Conservation (phyloP, 192 early-diverging fungal genomes). For the Phlyctochytrium arcticum region DNA sequence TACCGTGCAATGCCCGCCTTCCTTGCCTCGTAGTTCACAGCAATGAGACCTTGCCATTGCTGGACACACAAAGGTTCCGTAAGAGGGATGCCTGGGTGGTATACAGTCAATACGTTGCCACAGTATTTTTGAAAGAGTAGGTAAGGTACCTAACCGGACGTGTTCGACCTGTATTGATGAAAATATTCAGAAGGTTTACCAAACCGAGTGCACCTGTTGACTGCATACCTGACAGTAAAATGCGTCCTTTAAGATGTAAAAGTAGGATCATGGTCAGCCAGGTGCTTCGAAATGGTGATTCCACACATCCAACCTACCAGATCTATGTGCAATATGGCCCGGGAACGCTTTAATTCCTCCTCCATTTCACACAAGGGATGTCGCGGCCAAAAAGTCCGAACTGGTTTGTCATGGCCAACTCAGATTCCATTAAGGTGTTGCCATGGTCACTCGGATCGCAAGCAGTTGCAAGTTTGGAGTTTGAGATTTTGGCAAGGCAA, state of each 20-base stretch:
- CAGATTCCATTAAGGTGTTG: no score
- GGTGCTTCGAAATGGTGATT: not conserved
- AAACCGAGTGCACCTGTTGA: not conserved
- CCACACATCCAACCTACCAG: not conserved
- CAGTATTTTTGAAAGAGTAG: not conserved
- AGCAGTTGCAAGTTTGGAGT: no score
- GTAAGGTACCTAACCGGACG: not conserved
- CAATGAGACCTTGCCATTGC: constrained; percentile 87
- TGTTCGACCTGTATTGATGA: constrained; percentile 24
- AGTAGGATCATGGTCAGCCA: not conserved
- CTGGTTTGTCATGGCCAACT: no score
- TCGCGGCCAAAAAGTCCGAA: no score
- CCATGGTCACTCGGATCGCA: no score
- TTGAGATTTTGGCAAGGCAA: no score
- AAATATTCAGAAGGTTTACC: not conserved
- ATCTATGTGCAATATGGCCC: constrained; percentile 24
- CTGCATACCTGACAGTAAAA: constrained; percentile 21
- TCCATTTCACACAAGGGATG: no score
- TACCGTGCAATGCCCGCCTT: constrained; percentile 68
- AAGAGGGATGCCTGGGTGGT: constrained; percentile 61
- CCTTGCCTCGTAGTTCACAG: constrained; percentile 76
- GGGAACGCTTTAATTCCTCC: constrained; percentile 3
- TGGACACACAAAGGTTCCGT: constrained; percentile 77
- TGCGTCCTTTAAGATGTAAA: not conserved
- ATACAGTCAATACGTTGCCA: constrained; percentile 8